Percentiles rank a stretch among this genome's conserved stretches.
These are phyloP conservation scores for Pascua guehoae DNA, from an alignment of 1,284 basidiomycete species.

Conservation along the genomic window DNA sequence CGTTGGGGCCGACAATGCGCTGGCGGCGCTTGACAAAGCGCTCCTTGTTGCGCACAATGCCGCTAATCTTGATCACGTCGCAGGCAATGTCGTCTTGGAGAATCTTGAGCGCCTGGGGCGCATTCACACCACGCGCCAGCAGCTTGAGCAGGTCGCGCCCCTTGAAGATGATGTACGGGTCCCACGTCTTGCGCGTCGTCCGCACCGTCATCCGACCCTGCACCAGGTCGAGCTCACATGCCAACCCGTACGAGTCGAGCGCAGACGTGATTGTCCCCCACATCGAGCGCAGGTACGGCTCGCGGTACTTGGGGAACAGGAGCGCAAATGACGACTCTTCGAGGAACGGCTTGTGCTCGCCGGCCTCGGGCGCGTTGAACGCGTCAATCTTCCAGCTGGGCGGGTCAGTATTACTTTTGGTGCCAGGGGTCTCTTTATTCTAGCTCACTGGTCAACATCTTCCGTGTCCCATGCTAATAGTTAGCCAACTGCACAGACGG, in stretches of 20 bases:
- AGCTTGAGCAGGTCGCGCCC: conserved; percentile 95
- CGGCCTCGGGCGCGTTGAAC: conserved; percentile 66
- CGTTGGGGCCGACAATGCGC: conserved; percentile 94
- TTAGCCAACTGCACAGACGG: too few species aligned
- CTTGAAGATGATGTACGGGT: conserved; percentile 94
- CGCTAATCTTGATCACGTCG: conserved; percentile 98
- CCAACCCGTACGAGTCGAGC: conserved; percentile 76
- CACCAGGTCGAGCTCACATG: conserved; percentile 89
- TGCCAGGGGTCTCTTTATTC: background rate
- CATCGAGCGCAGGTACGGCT: conserved; percentile 90
- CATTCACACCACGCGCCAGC: conserved; percentile 82
- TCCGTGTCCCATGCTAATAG: conserved; percentile 87
- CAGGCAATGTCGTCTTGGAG: conserved; percentile 86
- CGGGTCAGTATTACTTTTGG: background rate
- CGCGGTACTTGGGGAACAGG: conserved; percentile 96
- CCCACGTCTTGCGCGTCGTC: conserved; percentile 94
- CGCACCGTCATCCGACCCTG: conserved; percentile 96
- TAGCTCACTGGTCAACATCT: conserved; percentile 89
- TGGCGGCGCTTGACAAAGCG: conserved; percentile 94
- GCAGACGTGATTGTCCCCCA: conserved; percentile 91
- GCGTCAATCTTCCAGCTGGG: conserved; percentile 81
- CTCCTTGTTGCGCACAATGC: conserved; percentile 90
- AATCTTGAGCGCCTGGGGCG: conserved; percentile 77
- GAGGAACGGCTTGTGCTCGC: conserved; percentile 60
- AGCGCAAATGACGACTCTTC: conserved; percentile 98